Conservation (phyloP, 2,329 filamentous ascomycete genomes). For the Epichloe amarillans region DNA sequence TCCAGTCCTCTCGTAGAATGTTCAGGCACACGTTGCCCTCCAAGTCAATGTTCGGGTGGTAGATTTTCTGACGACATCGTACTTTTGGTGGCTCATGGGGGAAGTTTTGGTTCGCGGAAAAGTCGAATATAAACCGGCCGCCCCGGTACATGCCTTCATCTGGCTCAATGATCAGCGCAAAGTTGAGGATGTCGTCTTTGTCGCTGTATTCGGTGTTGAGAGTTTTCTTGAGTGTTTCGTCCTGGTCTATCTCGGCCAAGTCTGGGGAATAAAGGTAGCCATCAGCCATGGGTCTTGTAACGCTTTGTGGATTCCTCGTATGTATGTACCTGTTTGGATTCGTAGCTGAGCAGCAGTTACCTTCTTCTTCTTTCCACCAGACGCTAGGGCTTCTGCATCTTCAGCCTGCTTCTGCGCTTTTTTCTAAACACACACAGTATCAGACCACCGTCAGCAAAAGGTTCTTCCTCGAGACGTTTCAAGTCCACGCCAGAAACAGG, state of each 20-base stretch:
- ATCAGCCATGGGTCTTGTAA: neutral
- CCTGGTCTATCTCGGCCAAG: constrained; percentile 53
- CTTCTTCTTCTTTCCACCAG: constrained; percentile 88
- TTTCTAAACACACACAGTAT: constrained; percentile 44
- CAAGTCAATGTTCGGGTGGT: constrained; percentile 96
- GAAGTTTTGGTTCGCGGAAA: constrained; percentile 87
- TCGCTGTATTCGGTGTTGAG: constrained; percentile 75
- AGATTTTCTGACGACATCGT: constrained; percentile 94
- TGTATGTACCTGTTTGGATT: constrained; percentile 72
- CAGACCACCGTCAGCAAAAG: neutral
- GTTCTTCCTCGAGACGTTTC: neutral
- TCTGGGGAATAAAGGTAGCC: constrained; percentile 32
- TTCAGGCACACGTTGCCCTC: constrained; percentile 98
- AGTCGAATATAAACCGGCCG: constrained; percentile 78
- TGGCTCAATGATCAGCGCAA: constrained; percentile 66
- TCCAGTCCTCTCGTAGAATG: constrained; percentile 96
- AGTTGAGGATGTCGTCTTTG: constrained; percentile 76
- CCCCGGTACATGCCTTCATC: constrained; percentile 83
- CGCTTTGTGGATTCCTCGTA: neutral
- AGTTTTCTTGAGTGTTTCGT: constrained; percentile 52
- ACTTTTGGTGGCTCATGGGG: constrained; percentile 97
- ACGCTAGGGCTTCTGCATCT: constrained; percentile 58
- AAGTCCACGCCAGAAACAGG: neutral
- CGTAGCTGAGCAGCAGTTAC: constrained; percentile 91
- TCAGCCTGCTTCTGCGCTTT: constrained; percentile 95